Conservation (phyloP, 176 grass and related monocot species). For the barley (Hordeum vulgare) region MorexV3_pseudomolecules_assembly NC_058522.1:531866869-531867368, state of each 20-base stretch:
- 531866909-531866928: background rate
- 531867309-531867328: background rate
- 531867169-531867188: background rate
- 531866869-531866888: background rate
- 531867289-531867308: background rate
- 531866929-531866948: background rate
- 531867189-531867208: background rate
- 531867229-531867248: background rate
- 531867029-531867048: background rate
- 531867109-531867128: background rate
- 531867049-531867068: background rate
- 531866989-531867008: too few relatives aligned
- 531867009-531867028: background rate
- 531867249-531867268: background rate
- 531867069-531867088: constrained; percentile 20
- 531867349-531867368: background rate
- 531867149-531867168: background rate
- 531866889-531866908: constrained; percentile 3
- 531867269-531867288: background rate
- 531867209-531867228: background rate
- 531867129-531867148: background rate
- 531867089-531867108: constrained; percentile 2
- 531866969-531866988: constrained; percentile 19
- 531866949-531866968: background rate
- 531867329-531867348: constrained; percentile 37